Conservation (phyloP, 1,284 basidiomycete species). For the Leccinum insolens region DNA sequence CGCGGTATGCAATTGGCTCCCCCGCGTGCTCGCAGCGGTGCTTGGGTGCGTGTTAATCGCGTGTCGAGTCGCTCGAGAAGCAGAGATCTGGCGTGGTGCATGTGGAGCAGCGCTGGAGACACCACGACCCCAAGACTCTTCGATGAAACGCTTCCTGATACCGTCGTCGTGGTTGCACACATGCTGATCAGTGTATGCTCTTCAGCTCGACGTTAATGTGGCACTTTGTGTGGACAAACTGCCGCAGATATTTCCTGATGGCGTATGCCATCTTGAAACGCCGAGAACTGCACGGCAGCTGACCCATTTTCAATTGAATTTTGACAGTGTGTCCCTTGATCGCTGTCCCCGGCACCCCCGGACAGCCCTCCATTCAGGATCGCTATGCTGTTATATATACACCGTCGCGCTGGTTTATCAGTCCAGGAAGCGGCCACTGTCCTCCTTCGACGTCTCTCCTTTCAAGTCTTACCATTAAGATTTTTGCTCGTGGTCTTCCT, state of each 20-base stretch:
- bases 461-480: background rate
- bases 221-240: background rate
- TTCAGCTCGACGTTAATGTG: background rate
- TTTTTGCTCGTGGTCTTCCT: background rate
- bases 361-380: background rate
- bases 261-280: background rate
- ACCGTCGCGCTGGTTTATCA: background rate
- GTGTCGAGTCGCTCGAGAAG: background rate
- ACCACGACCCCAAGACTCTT: background rate
- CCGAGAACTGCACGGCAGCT: background rate
- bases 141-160: background rate
- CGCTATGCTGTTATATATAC: background rate
- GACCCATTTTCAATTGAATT: background rate
- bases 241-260: background rate
- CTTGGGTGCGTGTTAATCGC: background rate
- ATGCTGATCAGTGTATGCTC: background rate
- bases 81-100: background rate
- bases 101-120: background rate
- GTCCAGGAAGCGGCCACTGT: background rate
- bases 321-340: background rate
- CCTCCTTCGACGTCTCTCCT: background rate
- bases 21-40: background rate
- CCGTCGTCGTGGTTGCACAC: background rate
- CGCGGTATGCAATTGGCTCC: background rate
- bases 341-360: background rate